Evolutionary conservation across 2,329 filamentous ascomycete genomes (phyloP).

Genomic region (Aspergillus brasiliensis): DNA sequence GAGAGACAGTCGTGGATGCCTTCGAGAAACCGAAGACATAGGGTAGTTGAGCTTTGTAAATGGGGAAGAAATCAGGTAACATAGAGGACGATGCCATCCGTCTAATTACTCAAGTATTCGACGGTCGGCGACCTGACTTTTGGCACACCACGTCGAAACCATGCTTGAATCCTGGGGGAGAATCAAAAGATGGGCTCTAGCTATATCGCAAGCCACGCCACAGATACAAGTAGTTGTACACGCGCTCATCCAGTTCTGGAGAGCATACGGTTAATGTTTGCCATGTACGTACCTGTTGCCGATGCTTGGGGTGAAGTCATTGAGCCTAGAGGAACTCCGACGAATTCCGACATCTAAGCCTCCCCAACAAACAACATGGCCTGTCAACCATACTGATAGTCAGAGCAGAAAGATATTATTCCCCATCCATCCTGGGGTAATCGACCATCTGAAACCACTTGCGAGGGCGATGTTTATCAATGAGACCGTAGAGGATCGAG

Average conservation of each 20-base stretch:
- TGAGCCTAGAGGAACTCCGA: neutral
- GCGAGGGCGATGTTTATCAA: neutral
- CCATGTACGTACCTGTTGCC: neutral
- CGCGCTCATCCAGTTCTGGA: neutral
- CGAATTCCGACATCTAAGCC: neutral
- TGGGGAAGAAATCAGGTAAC: neutral
- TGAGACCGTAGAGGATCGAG: neutral
- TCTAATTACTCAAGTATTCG: neutral
- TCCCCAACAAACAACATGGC: constrained; percentile 1
- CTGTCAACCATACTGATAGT: neutral
- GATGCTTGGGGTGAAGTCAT: neutral
- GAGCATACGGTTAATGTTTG: neutral
- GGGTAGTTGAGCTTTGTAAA: neutral
- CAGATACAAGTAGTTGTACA: neutral
- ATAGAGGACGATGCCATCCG: neutral
- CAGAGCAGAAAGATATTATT: neutral
- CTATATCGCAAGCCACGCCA: constrained; percentile 8
- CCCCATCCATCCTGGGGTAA: neutral
- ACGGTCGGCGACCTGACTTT: neutral
- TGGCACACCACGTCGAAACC: neutral
- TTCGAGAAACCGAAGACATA: neutral
- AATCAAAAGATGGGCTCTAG: constrained; percentile 7
- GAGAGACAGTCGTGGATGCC: neutral
- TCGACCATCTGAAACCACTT: neutral
- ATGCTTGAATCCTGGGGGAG: neutral